Base-by-base conservation (phyloP, 192 early-diverging fungal species). In the Paraglomus brasilianum region DNA sequence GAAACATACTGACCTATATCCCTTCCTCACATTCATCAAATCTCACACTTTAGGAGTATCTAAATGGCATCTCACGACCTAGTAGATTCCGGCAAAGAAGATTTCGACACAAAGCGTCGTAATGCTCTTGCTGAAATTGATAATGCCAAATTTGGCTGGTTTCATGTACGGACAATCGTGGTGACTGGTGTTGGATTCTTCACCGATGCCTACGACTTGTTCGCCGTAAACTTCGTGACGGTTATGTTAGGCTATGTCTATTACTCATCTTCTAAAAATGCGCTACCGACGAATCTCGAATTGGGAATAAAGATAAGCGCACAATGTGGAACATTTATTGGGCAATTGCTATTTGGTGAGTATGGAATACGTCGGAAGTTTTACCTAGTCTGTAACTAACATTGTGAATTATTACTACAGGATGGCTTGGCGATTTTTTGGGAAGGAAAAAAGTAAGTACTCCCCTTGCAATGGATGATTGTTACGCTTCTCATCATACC, bases 131-230 rank as follows among this genome's bases (percentile, higher is more conserved):
- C 65, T 45, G 72, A 80, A 81, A 86, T 86, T 59, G 90, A 92
- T 70, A 88, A 86, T 70, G 88, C 85, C 15, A 86, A 89, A 74
- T 90, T 92, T 65, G 84, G 84, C 74, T 88, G 87, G 89, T 88
- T 88, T 78, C 86, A 86, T 68, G 70, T 88, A 58, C 81, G 86
- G 47, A 81, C 89, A 17, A 84, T 84, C 70, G 46, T 91, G 36
- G 84, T 86, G 17, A 81, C 86, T 5, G 87, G 86, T 66, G 82
- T 87, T 45, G 90, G 93, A 74, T 94, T 96, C 79, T 89, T 95
- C 73, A 91, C 91, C 65, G 93, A 98, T 80, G 88, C 93, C n/a
- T 96, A 96, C 76, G 96, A 98, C 83, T 86, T 94, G 53, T 96
- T 96, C 70, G 87, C 94, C 63, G 96, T 98, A 74, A 91, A 91